Percentiles rank a stretch among this genome's conserved stretches.
phyloP scores from a whole-genome alignment of 2,329 filamentous ascomycete species.

The Pseudogymnoascus sp. region DNA sequence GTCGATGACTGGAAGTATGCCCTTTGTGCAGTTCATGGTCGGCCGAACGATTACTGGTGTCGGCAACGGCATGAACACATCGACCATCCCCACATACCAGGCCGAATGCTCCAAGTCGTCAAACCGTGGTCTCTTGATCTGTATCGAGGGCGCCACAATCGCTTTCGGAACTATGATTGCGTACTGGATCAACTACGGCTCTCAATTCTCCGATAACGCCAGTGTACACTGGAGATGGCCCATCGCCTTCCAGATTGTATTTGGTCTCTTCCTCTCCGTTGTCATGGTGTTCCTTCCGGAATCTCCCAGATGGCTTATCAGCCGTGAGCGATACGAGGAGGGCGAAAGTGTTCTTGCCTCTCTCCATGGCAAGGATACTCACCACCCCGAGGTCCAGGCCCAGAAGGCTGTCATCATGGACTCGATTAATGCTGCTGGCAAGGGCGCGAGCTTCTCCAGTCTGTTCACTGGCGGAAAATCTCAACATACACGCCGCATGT shows the following conservation, averaged over 20 bases:
- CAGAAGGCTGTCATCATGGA: conserved; percentile 45
- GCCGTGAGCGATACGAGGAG: not conserved
- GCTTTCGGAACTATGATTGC: conserved; percentile 9
- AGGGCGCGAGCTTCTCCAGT: conserved; percentile 27
- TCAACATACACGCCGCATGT: conserved; percentile 40
- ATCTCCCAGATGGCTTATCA: conserved; percentile 82
- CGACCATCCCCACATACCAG: conserved; percentile 89
- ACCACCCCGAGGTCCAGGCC: conserved; percentile 39
- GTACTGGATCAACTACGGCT: conserved; percentile 91
- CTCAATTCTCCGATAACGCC: conserved; percentile 72
- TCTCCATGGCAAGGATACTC: conserved; percentile 21
- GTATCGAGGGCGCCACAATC: conserved; percentile 55
- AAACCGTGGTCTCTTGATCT: conserved; percentile 88
- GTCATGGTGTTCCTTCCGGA: conserved; percentile 78
- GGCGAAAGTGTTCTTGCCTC: conserved; percentile 12
- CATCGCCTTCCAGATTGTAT: conserved; percentile 77
- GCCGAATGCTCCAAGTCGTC: conserved; percentile 94
- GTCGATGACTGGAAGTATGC: conserved; percentile 67
- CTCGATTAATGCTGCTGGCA: conserved; percentile 35
- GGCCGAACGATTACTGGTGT: conserved; percentile 79
- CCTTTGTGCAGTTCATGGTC: conserved; percentile 70
- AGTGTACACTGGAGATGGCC: conserved; percentile 74
- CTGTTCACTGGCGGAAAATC: conserved; percentile 40
- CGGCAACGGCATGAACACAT: conserved; percentile 79
- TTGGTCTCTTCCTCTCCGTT: conserved; percentile 38